These are phyloP conservation scores for Coniferiporia sulphurascens DNA, from an alignment of 1,284 basidiomycete genomes.

Conservation along the genomic window DNA sequence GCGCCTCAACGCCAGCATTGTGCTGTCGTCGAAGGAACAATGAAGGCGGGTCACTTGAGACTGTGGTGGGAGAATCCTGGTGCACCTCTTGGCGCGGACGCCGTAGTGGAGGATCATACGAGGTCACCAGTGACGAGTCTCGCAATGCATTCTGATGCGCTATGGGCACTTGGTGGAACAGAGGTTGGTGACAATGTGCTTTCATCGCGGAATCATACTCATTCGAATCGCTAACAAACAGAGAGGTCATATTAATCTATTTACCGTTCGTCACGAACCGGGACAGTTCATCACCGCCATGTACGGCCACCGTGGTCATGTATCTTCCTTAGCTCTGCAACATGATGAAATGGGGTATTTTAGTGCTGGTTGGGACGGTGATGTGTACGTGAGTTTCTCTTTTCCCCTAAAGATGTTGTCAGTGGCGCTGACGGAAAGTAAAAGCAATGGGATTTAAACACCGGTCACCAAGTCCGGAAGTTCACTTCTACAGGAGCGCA, in stretches of 20 bases:
- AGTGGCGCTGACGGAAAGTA: neutral
- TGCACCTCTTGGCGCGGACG: constrained; percentile 27
- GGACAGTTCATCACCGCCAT: constrained; percentile 77
- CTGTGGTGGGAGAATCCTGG: constrained; percentile 87
- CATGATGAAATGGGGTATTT: constrained; percentile 82
- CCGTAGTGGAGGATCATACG: constrained; percentile 40
- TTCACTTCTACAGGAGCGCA: constrained; percentile 87
- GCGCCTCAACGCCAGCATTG: constrained; percentile 88
- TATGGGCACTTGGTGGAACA: constrained; percentile 86
- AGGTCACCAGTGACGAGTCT: constrained; percentile 82
- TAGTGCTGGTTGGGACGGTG: constrained; percentile 94
- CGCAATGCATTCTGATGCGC: constrained; percentile 82
- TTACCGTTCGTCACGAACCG: constrained; percentile 89
- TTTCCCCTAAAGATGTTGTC: constrained; percentile 10
- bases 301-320: constrained; percentile 68
- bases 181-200: constrained; percentile 48
- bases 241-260: constrained; percentile 86
- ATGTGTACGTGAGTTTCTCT: constrained; percentile 65
- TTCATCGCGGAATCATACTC: constrained; percentile 15
- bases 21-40: constrained; percentile 86
- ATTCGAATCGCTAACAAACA: constrained; percentile 28
- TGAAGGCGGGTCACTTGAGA: constrained; percentile 83
- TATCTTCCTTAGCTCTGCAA: constrained; percentile 82
- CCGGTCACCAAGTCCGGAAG: constrained; percentile 73
- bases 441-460: constrained; percentile 98